Evolutionary conservation across 1,139 yeast species (phyloP).

Genomic region (Taphrina betulina): DNA sequence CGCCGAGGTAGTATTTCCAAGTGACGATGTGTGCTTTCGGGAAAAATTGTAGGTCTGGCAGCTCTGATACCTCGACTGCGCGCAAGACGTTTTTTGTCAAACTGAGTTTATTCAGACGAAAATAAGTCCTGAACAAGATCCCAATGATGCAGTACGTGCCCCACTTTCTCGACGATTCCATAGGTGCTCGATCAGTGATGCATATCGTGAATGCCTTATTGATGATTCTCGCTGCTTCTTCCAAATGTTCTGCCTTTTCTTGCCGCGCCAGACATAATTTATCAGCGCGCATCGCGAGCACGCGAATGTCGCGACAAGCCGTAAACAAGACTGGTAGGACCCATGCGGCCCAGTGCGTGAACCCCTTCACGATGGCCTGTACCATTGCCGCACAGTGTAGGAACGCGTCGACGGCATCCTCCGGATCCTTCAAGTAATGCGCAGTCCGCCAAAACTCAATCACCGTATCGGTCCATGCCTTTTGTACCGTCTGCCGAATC

Average conservation of each 20-base stretch:
- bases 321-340: constrained; percentile 59
- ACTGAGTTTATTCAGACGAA: constrained; percentile 65
- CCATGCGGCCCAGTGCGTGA: constrained; percentile 49
- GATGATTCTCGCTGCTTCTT: constrained; percentile 55
- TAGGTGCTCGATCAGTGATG: constrained; percentile 68
- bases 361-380: constrained; percentile 23
- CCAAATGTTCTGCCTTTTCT: constrained; percentile 52
- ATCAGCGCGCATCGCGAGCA: constrained; percentile 43
- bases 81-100: constrained; percentile 76
- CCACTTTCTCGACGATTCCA: constrained; percentile 54
- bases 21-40: constrained; percentile 58
- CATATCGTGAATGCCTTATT: constrained; percentile 76
- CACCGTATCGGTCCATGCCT: constrained; percentile 27
- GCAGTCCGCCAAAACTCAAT: constrained; percentile 30
- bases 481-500: constrained; percentile 1
- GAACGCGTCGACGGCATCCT: constrained; percentile 13
- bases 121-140: constrained; percentile 69
- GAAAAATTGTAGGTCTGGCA: constrained; percentile 52
- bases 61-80: constrained; percentile 62
- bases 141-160: constrained; percentile 76
- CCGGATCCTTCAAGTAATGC: constrained; percentile 3
- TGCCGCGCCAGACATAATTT: constrained; percentile 1
- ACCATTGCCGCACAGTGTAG: constrained; percentile 10
- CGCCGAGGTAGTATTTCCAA: constrained; percentile 65
- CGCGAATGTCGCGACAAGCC: constrained; percentile 57